phyloP scores from a whole-genome alignment of 176 grass and related monocot species.

The Cenchrus americanus region DNA sequence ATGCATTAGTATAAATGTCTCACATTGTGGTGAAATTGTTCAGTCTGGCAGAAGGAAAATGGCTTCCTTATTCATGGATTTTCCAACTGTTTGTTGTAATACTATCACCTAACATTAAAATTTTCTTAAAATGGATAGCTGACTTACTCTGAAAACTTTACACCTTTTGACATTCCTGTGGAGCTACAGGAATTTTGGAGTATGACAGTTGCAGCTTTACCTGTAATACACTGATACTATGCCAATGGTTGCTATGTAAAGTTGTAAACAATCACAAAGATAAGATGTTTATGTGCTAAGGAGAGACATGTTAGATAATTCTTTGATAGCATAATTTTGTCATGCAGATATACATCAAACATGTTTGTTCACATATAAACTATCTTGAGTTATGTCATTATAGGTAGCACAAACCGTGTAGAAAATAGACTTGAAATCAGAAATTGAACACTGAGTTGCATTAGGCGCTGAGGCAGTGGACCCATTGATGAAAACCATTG shows the following conservation, averaged over 20 bases:
- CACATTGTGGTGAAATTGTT: neutral
- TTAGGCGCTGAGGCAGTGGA: neutral
- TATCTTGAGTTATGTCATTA: neutral
- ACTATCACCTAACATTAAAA: neutral
- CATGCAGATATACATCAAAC: neutral
- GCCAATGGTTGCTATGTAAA: neutral
- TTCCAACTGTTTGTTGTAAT: neutral
- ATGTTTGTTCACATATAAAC: constrained; percentile 1
- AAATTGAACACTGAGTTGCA: neutral
- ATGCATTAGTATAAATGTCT: neutral
- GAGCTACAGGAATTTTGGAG: neutral
- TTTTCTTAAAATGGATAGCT: neutral
- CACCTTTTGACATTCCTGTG: neutral
- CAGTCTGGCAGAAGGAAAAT: neutral
- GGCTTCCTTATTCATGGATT: constrained; percentile 3
- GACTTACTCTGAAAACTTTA: neutral
- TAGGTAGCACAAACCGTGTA: neutral
- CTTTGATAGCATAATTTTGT: neutral
- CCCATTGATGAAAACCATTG: neutral
- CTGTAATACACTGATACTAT: neutral
- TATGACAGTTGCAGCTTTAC: neutral
- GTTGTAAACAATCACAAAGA: neutral
- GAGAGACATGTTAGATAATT: neutral
- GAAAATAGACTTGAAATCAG: constrained; percentile 1
- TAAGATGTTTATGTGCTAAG: neutral